These are phyloP conservation scores for Plectosphaerella cucumerina DNA, from an alignment of 2,329 filamentous ascomycete species.

Conservation along the genomic window DNA sequence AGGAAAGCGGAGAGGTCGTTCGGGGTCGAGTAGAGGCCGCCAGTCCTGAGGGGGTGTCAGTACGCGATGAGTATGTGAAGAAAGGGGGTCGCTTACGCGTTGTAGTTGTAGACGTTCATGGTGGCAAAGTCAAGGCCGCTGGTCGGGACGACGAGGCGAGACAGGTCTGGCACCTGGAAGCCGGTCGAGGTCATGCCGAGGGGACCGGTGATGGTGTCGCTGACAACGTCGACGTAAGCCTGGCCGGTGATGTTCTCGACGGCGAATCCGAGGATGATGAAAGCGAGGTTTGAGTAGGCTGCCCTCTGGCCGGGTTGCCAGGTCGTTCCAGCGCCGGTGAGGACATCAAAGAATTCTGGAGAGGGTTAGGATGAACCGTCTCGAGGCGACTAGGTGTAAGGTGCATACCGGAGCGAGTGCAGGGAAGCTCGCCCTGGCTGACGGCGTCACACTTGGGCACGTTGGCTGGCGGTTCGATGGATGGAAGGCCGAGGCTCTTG, in stretches of 20 bases:
- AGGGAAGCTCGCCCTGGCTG: slow-evolving; percentile 3
- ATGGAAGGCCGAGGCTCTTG: slow-evolving; percentile 7
- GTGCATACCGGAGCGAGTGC: slow-evolving; percentile 3
- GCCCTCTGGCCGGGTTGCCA: slow-evolving; percentile 12
- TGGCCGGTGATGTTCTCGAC: slow-evolving; percentile 15
- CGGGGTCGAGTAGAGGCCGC: slow-evolving; percentile 38
- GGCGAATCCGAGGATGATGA: slow-evolving; percentile 14
- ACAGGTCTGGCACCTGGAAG: slow-evolving; percentile 24
- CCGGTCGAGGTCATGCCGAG: slow-evolving; percentile 37
- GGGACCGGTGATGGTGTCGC: slow-evolving; percentile 33
- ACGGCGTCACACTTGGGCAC: slow-evolving; percentile 12
- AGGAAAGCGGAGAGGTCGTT: slow-evolving; percentile 36
- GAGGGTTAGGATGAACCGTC: neutral
- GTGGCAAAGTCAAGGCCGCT: slow-evolving; percentile 30
- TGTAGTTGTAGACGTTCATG: slow-evolving; percentile 25
- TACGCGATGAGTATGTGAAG: slow-evolving; percentile 14
- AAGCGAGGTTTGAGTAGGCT: slow-evolving; percentile 18
- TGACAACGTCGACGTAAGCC: slow-evolving; percentile 20
- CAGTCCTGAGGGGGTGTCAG: slow-evolving; percentile 24
- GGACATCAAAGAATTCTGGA: slow-evolving; percentile 13
- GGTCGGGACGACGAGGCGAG: slow-evolving; percentile 24
- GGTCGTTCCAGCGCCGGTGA: slow-evolving; percentile 11
- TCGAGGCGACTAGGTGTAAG: neutral
- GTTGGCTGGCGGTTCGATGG: slow-evolving; percentile 4
- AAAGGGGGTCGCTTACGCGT: slow-evolving; percentile 20